These are phyloP conservation scores for Coffea humblotiana DNA, from an alignment of 305 asterid genomes.

Conservation along the genomic window DNA sequence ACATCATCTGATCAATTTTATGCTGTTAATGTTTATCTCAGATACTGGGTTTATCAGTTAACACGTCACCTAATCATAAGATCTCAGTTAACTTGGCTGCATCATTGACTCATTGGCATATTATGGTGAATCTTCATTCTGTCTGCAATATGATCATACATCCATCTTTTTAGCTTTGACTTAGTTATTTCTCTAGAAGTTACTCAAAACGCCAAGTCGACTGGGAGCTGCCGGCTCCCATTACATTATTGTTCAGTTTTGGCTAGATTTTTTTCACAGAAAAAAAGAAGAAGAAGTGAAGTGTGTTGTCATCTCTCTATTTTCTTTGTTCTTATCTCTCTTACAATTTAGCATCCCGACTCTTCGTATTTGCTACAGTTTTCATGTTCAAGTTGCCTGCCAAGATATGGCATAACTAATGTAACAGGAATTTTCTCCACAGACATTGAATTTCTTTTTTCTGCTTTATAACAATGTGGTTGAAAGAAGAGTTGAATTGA, in stretches of 20 bases:
- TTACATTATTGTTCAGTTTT: no score
- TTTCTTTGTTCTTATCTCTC: background rate
- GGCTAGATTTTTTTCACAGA: background rate
- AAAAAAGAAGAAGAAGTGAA: no score
- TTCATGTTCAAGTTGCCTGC: background rate
- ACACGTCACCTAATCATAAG: background rate
- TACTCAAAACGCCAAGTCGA: background rate
- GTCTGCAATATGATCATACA: background rate
- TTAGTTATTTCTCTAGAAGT: no score
- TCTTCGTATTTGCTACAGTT: background rate
- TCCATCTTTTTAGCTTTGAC: background rate
- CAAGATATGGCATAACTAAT: background rate
- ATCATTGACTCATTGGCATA: background rate
- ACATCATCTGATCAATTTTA: background rate
- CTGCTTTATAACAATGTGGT: background rate
- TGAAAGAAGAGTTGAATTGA: background rate
- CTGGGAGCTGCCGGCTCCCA: background rate
- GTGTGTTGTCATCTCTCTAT: background rate
- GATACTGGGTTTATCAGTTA: background rate
- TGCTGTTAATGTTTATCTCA: background rate
- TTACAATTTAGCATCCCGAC: background rate
- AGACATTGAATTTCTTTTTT: background rate
- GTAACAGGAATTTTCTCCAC: background rate
- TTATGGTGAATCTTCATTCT: background rate
- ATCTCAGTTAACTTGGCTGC: background rate